Evolutionary conservation across 2,329 filamentous ascomycete species (phyloP).

Genomic region (Fragosphaeria purpurea): DNA sequence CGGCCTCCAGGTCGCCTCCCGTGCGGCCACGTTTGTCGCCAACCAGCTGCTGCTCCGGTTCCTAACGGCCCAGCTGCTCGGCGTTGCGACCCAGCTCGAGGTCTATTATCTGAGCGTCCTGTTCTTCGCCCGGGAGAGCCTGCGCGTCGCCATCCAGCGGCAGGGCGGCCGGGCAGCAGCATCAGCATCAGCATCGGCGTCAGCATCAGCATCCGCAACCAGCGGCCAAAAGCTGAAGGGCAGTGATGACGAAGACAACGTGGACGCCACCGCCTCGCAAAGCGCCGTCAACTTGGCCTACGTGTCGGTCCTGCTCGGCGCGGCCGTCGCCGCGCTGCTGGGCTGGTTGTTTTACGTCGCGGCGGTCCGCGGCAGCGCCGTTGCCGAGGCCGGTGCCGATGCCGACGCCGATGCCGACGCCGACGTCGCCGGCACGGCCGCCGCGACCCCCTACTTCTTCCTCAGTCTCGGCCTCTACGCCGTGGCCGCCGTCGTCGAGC

Average conservation of each 20-base stretch:
- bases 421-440: constrained; percentile 28
- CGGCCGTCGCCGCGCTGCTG: constrained; percentile 52
- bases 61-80: constrained; percentile 74
- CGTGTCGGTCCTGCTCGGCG: constrained; percentile 60
- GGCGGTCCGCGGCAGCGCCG: constrained; percentile 26
- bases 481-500: constrained; percentile 55
- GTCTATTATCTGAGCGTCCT: constrained; percentile 88
- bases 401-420: not conserved
- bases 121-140: constrained; percentile 85
- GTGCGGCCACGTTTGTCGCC: constrained; percentile 77
- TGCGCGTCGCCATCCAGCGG: constrained; percentile 84
- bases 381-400: no score
- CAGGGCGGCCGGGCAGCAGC: constrained; percentile 32
- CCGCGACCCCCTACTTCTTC: constrained; percentile 53
- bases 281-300: constrained; percentile 84
- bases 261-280: constrained; percentile 39
- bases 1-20: constrained; percentile 76
- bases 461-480: constrained; percentile 45
- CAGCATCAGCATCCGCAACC: no score
- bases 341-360: constrained; percentile 55
- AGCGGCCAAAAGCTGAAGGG: not conserved
- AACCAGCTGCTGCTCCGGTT: constrained; percentile 88
- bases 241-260: constrained; percentile 10
- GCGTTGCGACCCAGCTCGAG: constrained; percentile 81
- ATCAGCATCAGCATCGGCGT: no score